Evolutionary conservation across 352 stramenopile genomes (phyloP), one percentile per base, ranked within the genome.

Genomic region (Phytophthora uliginosa): DNA sequence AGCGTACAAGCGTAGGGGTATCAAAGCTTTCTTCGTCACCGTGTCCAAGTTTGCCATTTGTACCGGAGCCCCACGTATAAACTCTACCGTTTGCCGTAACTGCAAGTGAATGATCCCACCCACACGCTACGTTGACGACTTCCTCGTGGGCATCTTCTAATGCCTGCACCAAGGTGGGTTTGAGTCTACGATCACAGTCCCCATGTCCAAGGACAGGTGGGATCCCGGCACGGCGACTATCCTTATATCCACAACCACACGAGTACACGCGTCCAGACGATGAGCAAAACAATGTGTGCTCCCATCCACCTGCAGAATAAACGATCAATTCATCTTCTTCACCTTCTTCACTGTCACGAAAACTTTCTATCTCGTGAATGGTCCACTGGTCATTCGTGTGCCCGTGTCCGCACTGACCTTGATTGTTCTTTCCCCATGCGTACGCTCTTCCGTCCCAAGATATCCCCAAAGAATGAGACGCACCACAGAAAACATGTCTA

Each of bases 351-450:
- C 85, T 78, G 10, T 86, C 79, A 22, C 51, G 63, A 48, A 95
- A 96, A 52, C 73, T 84, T 33, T 66, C 60, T 48, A 96, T 76
- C 57, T 92, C 79, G 33, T 86, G 75, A 20, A 89, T 74, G 0
- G 51, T 83, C 58, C 83, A 79, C 38, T 93, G 84, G 56, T 96
- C 89, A 42, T 92, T 92, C 0, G 84, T 92, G 55, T 94, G 85
- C 0, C 86, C 89, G 68, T 92, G 88, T 0, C 90, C 90, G 26
- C 87, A 95, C 63, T 97, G 90, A 0, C 90, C 90, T 57, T 97
- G 90, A 36, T 95, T 95, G 52, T 97, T 97, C 59, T 95, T 95
- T 10, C 90, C 90, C 90, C 90, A 97, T 3, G 78, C 56, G 57
- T 87, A 95, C 1, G 67, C 74, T 28, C 63, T 77, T 17, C 90